Base-by-base conservation (phyloP, 176 grass and related monocot species). In the Thalia dealbata region DNA sequence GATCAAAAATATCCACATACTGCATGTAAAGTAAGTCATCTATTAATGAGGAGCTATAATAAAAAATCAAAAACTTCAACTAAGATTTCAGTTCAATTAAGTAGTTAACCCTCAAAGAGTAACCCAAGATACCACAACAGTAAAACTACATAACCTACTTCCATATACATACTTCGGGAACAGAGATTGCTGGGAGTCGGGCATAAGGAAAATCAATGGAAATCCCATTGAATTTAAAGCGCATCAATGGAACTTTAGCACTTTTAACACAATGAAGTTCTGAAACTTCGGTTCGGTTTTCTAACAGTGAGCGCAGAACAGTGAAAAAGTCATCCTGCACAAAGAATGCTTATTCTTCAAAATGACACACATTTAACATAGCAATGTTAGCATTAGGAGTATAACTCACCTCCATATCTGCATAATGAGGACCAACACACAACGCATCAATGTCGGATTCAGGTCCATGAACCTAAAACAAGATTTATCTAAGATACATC, bases 391-490 rank as follows among this genome's bases (percentile, higher is more conserved):
- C 50, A 14, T 63, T 67, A 68, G 8, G 46, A 55, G 11, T 82
- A 26, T 73, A 81, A 83, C 82, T 85, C 56, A 85, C 85, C 75
- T 91, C 74, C 64, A 91, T 67, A 64, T 80, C 78, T 52, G 85
- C 82, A 59, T 83, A 85, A 69, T 71, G 75, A 25, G 89, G 89
- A 28, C 85, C 89, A 73, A 91, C 55, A 76, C 85, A 91, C 24
- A 88, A 71, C 15, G 68, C 82, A 81, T 91, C 89, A 61, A 91
- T 91, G 56, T 91, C 85, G 69, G 89, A 91, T 81, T 85, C 85
- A 76, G 80, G 78, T 85, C 85, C 85, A 81, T 88, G 82, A 65
- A 84, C 85, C 85, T 91, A 72, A 44, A 78, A 71, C 14, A 19
- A 29, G 9, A 32, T 52, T 52, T 29, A 51, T 52, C 22, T 72